Base-by-base conservation (phyloP, 1,139 yeast species). In the Scheffersomyces quercinus region DNA sequence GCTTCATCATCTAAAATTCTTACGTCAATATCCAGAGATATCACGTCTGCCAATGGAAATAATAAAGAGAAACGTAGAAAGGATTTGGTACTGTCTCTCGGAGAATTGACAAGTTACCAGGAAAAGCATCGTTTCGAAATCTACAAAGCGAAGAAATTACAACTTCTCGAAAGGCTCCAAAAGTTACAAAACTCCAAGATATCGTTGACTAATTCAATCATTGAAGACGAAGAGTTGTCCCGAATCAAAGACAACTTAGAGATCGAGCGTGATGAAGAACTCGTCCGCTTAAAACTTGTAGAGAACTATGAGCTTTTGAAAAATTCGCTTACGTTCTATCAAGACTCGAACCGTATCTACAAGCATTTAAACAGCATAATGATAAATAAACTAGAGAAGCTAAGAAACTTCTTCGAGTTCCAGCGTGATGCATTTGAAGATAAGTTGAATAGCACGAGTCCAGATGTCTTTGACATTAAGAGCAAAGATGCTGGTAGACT, bases 381-480 rank as follows among this genome's bases (percentile, higher is more conserved):
- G 49, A 49, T 64, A 14, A 73, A 68, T 52, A 73, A 73, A 50
- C 57, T 74, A 37, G 64, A 64, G 40, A 74, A 73, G 47, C 54
- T 74, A 40, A 65, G 65, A 51, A 66, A 69, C 49, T 73, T 73
- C 46, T 67, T 74, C 42, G 73, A 68, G 51, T 70, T 57, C 48
- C 79, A 74, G 49, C 59, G 58, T 38, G 58, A 52, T 33, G 45
- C 64, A 28, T 67, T 73, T 45, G 53, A 54, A 29, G 62, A 60
- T 8, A 45, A 61, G 30, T 51, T 67, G 28, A 55, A 53, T 14
- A 52, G 55, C 20, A 42, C 47, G 12, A 53, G 55, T 24, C 58
- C 54, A 35, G 70, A 68, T 26, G 42, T 62, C 16, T 62, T 65
- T 42, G 76, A 70, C 44, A 59, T 74, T 24, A 62, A 62, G 39